phyloP scores from a whole-genome alignment of 2,329 filamentous ascomycete genomes.

The Aspergillus fumigatus region DNA sequence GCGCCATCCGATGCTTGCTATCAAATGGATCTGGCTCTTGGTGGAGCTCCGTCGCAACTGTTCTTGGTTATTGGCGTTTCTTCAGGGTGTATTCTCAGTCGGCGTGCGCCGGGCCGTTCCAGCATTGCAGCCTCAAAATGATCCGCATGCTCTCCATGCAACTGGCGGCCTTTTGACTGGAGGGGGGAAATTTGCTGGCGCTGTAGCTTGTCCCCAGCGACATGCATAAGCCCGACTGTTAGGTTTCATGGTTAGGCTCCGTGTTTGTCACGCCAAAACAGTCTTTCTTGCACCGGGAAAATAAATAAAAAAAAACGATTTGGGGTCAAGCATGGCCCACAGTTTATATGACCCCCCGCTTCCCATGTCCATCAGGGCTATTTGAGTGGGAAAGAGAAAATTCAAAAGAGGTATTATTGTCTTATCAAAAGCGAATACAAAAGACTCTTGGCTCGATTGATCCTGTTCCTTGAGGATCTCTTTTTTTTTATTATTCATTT shows the following conservation, averaged over 20 bases:
- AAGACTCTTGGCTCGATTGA: not conserved
- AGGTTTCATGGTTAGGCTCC: constrained; percentile 36
- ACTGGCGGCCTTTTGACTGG: constrained; percentile 26
- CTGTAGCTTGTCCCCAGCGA: constrained; percentile 28
- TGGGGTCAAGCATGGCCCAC: constrained; percentile 27
- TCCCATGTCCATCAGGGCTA: constrained; percentile 24
- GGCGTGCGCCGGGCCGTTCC: constrained; percentile 44
- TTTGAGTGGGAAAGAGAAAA: constrained; percentile 6
- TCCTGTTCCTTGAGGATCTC: not conserved
- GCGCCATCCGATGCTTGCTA: constrained; percentile 15
- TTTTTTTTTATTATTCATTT: not conserved
- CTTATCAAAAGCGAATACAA: not conserved
- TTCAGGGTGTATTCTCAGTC: constrained; percentile 35
- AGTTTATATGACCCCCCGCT: constrained; percentile 37
- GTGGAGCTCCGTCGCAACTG: constrained; percentile 20
- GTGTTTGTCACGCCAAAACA: constrained; percentile 27
- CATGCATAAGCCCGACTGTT: constrained; percentile 38
- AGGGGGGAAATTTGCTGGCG: constrained; percentile 26
- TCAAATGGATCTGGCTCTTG: constrained; percentile 17
- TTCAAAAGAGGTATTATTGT: not conserved
- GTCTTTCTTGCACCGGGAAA: constrained; percentile 15
- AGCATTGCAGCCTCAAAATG: constrained; percentile 42
- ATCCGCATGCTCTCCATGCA: constrained; percentile 37
- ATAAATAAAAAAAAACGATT: constrained; percentile 5
- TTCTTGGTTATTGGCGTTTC: constrained; percentile 30